phyloP scores from a whole-genome alignment of 768 basidiomycete species.

The Trichaptum fuscoviolaceum region DNA sequence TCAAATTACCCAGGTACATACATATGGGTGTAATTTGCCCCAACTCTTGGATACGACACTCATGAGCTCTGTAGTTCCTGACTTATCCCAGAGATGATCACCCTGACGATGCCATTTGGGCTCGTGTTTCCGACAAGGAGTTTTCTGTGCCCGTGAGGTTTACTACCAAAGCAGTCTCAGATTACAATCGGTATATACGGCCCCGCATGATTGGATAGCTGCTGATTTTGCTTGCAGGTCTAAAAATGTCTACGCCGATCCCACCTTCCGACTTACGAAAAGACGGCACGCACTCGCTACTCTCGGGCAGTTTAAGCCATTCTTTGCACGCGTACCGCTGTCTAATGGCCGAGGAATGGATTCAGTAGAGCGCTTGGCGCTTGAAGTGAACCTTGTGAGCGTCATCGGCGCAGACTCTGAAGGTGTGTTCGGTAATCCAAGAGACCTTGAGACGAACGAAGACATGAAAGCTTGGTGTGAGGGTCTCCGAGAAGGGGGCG shows the following conservation, averaged over 20 bases:
- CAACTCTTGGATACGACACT: background rate
- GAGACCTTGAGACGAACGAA: conserved; percentile 32
- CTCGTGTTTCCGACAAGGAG: conserved; percentile 52
- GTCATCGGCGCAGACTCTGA: conserved; percentile 41
- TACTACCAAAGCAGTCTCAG: conserved; percentile 41
- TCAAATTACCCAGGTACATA: conserved; percentile 52
- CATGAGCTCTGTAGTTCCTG: conserved; percentile 41
- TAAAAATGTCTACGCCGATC: background rate
- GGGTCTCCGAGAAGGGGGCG: conserved; percentile 51
- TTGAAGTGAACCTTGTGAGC: conserved; percentile 46
- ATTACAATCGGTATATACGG: conserved; percentile 36
- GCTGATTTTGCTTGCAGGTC: background rate
- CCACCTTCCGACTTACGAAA: conserved; percentile 31
- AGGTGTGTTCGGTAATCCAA: conserved; percentile 46
- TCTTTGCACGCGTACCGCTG: conserved; percentile 49
- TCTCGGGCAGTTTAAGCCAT: conserved; percentile 45
- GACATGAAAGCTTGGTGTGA: conserved; percentile 47
- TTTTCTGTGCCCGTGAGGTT: conserved; percentile 49
- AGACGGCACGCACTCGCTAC: conserved; percentile 40
- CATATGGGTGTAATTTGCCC: background rate
- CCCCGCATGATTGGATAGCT: background rate
- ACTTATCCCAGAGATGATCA: conserved; percentile 40
- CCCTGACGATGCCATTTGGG: conserved; percentile 45
- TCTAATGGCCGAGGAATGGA: conserved; percentile 29
- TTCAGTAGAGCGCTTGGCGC: conserved; percentile 34